Evolutionary conservation across 169 alveolate species (phyloP).

Genomic region (Neospora caninum): DNA sequence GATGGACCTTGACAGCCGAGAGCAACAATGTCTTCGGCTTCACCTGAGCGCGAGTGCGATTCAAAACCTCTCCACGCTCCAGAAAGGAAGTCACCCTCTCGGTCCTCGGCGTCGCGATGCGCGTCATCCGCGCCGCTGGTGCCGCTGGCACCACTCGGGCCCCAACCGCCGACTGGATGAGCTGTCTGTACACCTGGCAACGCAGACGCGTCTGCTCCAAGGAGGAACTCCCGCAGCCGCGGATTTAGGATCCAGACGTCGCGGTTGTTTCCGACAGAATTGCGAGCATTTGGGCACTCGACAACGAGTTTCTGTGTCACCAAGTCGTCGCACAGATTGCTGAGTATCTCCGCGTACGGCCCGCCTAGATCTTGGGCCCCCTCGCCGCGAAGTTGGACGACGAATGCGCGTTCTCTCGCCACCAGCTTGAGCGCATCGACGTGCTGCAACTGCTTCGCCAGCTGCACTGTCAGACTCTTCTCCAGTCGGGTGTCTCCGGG

Average conservation of each 20-base stretch:
- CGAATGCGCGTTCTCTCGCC: constrained; percentile 54
- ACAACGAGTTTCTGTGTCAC: constrained; percentile 13
- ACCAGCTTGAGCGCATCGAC: constrained; percentile 25
- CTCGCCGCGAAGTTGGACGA: constrained; percentile 58
- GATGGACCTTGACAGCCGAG: neutral
- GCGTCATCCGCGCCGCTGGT: neutral
- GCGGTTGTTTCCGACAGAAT: constrained; percentile 58
- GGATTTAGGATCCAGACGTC: constrained; percentile 48
- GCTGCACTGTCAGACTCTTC: constrained; percentile 25
- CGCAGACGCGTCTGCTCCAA: neutral
- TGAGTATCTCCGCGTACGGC: constrained; percentile 62
- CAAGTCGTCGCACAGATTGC: constrained; percentile 61
- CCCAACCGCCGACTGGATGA: neutral
- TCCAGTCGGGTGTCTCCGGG: neutral
- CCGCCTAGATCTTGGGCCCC: constrained; percentile 68
- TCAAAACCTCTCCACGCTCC: neutral
- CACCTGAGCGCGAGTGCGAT: neutral
- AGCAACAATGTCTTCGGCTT: neutral
- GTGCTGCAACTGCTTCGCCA: constrained; percentile 53
- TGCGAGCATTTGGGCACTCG: constrained; percentile 56
- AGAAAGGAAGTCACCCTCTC: too few relatives aligned
- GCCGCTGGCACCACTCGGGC: neutral
- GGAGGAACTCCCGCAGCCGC: constrained; percentile 52
- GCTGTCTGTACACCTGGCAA: neutral
- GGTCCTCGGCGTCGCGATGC: too few relatives aligned